Evolutionary conservation across 2,329 filamentous ascomycete genomes (phyloP).

Genomic region (Monilinia aucupariae): DNA sequence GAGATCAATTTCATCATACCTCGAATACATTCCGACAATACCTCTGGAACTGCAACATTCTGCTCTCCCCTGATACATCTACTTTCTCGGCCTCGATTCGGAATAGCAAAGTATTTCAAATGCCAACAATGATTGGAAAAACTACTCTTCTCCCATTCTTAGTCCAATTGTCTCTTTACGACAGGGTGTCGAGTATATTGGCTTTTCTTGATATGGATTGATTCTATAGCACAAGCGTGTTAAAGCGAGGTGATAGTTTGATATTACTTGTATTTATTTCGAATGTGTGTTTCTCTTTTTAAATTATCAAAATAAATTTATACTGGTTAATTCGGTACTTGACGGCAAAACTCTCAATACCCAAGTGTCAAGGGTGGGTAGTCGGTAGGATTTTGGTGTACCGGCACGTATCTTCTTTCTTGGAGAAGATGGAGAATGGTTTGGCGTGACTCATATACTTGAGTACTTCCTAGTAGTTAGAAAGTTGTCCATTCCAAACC

Average conservation of each 20-base stretch:
- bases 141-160: not conserved
- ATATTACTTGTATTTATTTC: not conserved
- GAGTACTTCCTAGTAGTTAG: not conserved
- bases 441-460: not conserved
- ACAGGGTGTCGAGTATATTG: not conserved
- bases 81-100: not conserved
- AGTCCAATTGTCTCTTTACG: not conserved
- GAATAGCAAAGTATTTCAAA: not conserved
- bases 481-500: not conserved
- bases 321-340: not conserved
- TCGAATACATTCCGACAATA: constrained; percentile 2
- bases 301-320: not conserved
- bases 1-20: constrained; percentile 19
- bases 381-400: not conserved
- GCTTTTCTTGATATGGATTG: not conserved
- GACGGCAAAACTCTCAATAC: not conserved
- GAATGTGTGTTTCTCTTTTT: not conserved
- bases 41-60: not conserved
- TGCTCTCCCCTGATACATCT: not conserved
- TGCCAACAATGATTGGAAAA: not conserved
- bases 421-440: not conserved
- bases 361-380: not conserved
- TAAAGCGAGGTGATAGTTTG: not conserved
- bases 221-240: not conserved
- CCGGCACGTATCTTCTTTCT: not conserved